Percentiles rank a stretch among this genome's conserved stretches.
phyloP scores from a whole-genome alignment of 148 eudicot species.

The Rhododendron ovatum region DNA sequence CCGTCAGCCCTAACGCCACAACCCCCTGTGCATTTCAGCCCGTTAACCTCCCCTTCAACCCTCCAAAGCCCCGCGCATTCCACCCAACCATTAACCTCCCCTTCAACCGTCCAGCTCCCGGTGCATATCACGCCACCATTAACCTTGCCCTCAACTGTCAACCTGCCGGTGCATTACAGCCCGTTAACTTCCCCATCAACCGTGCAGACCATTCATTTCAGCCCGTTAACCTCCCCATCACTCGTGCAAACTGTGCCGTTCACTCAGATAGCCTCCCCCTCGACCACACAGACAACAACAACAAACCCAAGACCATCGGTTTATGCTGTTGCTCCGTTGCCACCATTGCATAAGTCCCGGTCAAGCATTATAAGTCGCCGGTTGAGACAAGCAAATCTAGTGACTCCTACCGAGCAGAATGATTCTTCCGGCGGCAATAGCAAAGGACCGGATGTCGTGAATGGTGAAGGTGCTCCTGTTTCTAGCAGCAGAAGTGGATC shows the following conservation, averaged over 20 bases:
- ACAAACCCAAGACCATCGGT: slow-evolving; percentile 28
- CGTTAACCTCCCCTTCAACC: background rate
- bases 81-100: background rate
- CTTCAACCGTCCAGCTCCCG: background rate
- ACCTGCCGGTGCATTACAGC: slow-evolving; percentile 25
- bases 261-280: background rate
- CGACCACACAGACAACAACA: background rate
- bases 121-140: background rate
- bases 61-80: background rate
- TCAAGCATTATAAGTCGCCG: slow-evolving; percentile 15
- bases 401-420: slow-evolving; percentile 22
- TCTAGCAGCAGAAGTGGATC: slow-evolving; percentile 40
- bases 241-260: background rate
- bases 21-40: slow-evolving; percentile 25
- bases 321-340: slow-evolving; percentile 24
- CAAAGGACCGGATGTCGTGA: slow-evolving; percentile 29
- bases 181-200: slow-evolving; percentile 9
- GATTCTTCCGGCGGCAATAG: slow-evolving; percentile 32
- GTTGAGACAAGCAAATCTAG: slow-evolving; percentile 21
- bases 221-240: background rate
- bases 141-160: slow-evolving; percentile 22
- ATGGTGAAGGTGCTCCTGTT: slow-evolving; percentile 36
- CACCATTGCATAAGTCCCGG: slow-evolving; percentile 24
- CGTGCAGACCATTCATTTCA: background rate
- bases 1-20: background rate